phyloP scores from a whole-genome alignment of 1,139 yeast genomes.

The Lipomyces yarrowii region DNA sequence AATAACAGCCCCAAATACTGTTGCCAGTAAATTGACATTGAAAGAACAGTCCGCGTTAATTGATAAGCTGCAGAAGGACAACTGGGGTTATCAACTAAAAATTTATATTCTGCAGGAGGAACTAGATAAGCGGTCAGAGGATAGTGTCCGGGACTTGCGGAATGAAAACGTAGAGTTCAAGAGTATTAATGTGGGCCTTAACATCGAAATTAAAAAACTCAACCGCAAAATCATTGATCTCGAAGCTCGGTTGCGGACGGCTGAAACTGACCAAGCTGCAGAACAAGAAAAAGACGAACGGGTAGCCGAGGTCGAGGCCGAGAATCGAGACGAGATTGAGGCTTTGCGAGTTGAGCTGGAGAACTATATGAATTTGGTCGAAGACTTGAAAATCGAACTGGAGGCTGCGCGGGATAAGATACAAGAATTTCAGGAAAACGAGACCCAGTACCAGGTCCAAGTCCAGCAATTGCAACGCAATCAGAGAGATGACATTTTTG shows the following conservation, averaged over 20 bases:
- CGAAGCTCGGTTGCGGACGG: slow-evolving; percentile 18
- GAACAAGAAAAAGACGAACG: slow-evolving; percentile 6
- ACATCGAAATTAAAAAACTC: slow-evolving; percentile 29
- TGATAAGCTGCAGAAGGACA: slow-evolving; percentile 35
- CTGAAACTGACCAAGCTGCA: slow-evolving; percentile 14
- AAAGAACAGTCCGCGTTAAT: slow-evolving; percentile 33
- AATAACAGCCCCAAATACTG: slow-evolving; percentile 6
- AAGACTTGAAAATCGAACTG: slow-evolving; percentile 15
- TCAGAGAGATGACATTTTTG: slow-evolving; percentile 15
- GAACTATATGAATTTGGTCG: slow-evolving; percentile 9
- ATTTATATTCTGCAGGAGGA: slow-evolving; percentile 32
- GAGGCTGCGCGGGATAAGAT: background rate
- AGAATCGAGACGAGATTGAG: slow-evolving; percentile 12
- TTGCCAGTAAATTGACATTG: slow-evolving; percentile 29
- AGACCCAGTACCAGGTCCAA: slow-evolving; percentile 13
- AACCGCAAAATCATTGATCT: slow-evolving; percentile 25
- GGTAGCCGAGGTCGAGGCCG: slow-evolving; percentile 2
- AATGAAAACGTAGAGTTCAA: slow-evolving; percentile 33
- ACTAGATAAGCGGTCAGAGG: slow-evolving; percentile 33
- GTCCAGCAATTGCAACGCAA: slow-evolving; percentile 15
- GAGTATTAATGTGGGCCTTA: slow-evolving; percentile 26
- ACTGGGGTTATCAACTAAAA: slow-evolving; percentile 34
- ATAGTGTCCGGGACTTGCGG: slow-evolving; percentile 29
- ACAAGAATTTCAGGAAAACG: slow-evolving; percentile 3
- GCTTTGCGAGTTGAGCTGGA: slow-evolving; percentile 22